These are phyloP conservation scores for Aristolochia californica DNA, from an alignment of 164 flowering plant genomes.

Conservation along the genomic window DNA sequence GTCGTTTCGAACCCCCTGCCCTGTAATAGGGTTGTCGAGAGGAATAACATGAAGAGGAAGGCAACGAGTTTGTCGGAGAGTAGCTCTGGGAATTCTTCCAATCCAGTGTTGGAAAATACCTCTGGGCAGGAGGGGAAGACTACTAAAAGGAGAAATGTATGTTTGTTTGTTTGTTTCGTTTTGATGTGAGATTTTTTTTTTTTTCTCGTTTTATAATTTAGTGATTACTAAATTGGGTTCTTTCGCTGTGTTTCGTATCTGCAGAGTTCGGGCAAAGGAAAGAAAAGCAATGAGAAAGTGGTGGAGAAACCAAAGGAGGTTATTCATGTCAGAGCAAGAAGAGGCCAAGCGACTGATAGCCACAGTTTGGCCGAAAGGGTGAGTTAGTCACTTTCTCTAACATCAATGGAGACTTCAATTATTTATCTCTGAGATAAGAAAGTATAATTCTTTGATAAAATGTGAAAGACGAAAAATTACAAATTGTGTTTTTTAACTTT, in stretches of 20 bases:
- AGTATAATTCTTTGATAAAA: no score
- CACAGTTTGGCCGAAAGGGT: conserved; percentile 77
- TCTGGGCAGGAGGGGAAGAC: conserved; percentile 4
- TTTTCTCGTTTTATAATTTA: background rate
- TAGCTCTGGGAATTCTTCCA: conserved; percentile 22
- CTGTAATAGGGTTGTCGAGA: conserved; percentile 8
- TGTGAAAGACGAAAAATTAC: no score
- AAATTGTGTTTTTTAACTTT: no score
- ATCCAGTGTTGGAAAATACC: conserved; percentile 9
- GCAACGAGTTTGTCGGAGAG: conserved; percentile 11
- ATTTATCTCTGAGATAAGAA: no score
- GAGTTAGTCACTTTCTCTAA: background rate
- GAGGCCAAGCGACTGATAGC: conserved; percentile 74
- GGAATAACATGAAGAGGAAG: conserved; percentile 16
- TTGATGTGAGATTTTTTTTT: background rate
- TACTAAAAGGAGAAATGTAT: conserved; percentile 17
- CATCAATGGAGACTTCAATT: no score
- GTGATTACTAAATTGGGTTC: background rate
- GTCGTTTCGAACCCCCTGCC: conserved; percentile 12
- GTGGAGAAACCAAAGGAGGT: conserved; percentile 41
- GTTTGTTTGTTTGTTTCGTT: conserved; percentile 3
- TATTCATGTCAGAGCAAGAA: conserved; percentile 60
- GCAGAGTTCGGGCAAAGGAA: conserved; percentile 32
- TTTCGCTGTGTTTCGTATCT: background rate
- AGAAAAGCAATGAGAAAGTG: conserved; percentile 17